These are phyloP conservation scores for Inga laurina DNA, from an alignment of 306 rosid species.

Conservation along the genomic window DNA sequence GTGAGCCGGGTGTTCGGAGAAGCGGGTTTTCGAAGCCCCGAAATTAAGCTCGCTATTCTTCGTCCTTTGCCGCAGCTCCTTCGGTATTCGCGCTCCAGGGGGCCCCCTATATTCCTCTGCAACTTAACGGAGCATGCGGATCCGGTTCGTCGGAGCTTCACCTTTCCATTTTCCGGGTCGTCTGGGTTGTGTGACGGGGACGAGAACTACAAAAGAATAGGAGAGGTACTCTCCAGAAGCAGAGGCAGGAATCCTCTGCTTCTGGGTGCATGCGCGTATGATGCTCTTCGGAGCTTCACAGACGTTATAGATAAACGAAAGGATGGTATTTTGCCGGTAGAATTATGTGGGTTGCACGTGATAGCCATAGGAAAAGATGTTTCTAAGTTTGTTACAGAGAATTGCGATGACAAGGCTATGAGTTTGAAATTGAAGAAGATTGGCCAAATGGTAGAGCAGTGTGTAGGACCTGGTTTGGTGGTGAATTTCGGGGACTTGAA, in stretches of 20 bases:
- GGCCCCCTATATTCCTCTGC: conserved; percentile 71
- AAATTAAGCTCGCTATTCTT: conserved; percentile 73
- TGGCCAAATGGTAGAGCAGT: conserved; percentile 39
- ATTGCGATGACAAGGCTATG: conserved; percentile 33
- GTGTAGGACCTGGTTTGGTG: conserved; percentile 67
- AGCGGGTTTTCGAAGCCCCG: conserved; percentile 98
- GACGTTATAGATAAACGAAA: conserved; percentile 52
- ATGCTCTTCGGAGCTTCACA: conserved; percentile 54
- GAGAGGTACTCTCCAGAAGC: conserved; percentile 58
- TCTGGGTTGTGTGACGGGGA: conserved; percentile 33
- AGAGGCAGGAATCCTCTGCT: conserved; percentile 78
- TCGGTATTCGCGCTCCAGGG: conserved; percentile 57
- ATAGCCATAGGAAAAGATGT: conserved; percentile 56
- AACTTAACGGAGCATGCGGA: conserved; percentile 55
- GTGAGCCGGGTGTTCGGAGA: conserved; percentile 92
- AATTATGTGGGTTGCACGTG: conserved; percentile 52
- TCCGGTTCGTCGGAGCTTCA: conserved; percentile 40
- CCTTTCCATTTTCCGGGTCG: conserved; percentile 47
- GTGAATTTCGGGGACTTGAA: conserved; percentile 83
- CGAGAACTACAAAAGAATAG: conserved; percentile 68
- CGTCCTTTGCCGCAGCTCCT: conserved; percentile 75
- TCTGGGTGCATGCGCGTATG: conserved; percentile 70
- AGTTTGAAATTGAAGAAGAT: conserved; percentile 47
- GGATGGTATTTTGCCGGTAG: conserved; percentile 57
- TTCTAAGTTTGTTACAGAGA: conserved; percentile 37